Percentiles rank a stretch among this genome's conserved stretches.
These are phyloP conservation scores for Gaeumannomyces tritici DNA, from an alignment of 2,329 filamentous ascomycete genomes.

Conservation along the genomic window DNA sequence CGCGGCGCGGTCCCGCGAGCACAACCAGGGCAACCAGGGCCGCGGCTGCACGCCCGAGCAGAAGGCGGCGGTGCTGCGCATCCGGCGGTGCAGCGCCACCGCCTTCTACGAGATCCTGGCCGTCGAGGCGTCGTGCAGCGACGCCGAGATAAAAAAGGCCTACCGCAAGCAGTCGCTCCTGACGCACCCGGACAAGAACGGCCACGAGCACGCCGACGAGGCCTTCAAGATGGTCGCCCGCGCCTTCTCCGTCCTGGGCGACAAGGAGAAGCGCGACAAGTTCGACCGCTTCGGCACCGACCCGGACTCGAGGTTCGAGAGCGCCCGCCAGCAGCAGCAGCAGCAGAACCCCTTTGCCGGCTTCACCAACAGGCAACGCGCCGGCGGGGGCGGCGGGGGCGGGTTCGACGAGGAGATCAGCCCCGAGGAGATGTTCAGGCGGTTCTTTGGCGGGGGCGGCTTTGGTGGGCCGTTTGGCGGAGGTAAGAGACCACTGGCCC, in stretches of 20 bases:
- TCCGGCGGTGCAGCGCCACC: constrained; percentile 73
- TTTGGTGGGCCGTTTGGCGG: constrained; percentile 35
- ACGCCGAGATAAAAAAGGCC: constrained; percentile 91
- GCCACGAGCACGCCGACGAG: constrained; percentile 88
- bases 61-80: constrained; percentile 81
- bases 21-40: constrained; percentile 68
- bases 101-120: constrained; percentile 94
- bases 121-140: constrained; percentile 58
- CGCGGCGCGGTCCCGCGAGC: constrained; percentile 45
- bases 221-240: constrained; percentile 97
- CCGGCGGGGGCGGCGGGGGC: constrained; percentile 28
- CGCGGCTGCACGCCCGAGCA: constrained; percentile 82
- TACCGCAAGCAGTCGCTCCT: constrained; percentile 90
- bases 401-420: constrained; percentile 85
- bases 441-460: constrained; percentile 81
- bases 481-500: neutral
- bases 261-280: constrained; percentile 84
- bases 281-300: constrained; percentile 87
- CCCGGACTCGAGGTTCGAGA: constrained; percentile 77
- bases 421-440: constrained; percentile 91
- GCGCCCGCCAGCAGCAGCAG: constrained; percentile 28
- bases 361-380: constrained; percentile 38
- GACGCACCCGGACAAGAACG: constrained; percentile 98
- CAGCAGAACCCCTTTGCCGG: constrained; percentile 55
- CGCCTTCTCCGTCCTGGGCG: constrained; percentile 86